A percentile compares a stretch with the other conserved stretches of the same genome.
Evolutionary conservation across 73 alveolate species (phyloP).

Genomic region (Paraurostyla sp.): DNA sequence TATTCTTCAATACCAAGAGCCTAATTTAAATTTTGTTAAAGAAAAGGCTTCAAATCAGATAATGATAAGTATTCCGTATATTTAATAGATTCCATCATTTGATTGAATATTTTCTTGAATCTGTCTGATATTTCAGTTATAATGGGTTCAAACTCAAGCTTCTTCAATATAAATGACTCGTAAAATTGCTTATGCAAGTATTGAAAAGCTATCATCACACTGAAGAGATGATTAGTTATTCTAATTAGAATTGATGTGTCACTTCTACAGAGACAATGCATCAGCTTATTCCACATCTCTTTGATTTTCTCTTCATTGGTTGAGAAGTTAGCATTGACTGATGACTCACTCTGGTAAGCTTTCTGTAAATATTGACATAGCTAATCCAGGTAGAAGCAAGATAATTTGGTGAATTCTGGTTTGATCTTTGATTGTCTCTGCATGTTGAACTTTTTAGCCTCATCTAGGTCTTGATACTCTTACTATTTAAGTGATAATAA

Average conservation of each 20-base stretch:
- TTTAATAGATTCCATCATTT: background rate
- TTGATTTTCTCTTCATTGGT: slow-evolving; percentile 50
- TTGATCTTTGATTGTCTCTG: background rate
- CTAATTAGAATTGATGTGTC: background rate
- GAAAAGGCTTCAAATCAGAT: background rate
- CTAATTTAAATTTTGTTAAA: background rate
- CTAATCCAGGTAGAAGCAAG: slow-evolving; percentile 51
- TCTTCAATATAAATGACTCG: slow-evolving; percentile 22
- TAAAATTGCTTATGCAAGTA: background rate
- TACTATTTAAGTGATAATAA: background rate
- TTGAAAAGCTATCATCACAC: slow-evolving; percentile 32
- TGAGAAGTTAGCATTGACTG: slow-evolving; percentile 30
- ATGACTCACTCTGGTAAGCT: slow-evolving; percentile 6
- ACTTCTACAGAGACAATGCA: slow-evolving; percentile 3
- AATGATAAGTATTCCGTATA: background rate
- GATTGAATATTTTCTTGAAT: background rate
- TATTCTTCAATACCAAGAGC: background rate
- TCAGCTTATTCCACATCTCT: slow-evolving; percentile 53
- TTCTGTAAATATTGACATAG: slow-evolving; percentile 47
- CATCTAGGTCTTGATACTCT: background rate
- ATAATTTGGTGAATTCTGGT: slow-evolving; percentile 14
- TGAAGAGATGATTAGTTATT: background rate
- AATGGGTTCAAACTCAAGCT: slow-evolving; percentile 43
- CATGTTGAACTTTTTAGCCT: background rate
- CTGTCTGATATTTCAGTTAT: slow-evolving; percentile 17